Base-by-base conservation (phyloP, 306 rosid species). In the Vigna mungo region DNA sequence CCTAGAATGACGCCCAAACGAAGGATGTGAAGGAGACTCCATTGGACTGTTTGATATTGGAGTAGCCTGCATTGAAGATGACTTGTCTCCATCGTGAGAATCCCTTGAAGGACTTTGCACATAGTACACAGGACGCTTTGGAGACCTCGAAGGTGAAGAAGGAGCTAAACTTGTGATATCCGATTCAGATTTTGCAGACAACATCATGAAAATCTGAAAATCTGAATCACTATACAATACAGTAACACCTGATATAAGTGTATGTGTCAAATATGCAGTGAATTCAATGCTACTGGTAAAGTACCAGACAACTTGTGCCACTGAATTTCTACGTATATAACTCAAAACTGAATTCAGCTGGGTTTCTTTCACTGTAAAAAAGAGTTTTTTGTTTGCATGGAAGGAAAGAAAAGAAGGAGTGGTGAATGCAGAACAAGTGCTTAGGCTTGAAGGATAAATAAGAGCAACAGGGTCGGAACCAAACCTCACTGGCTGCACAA, bases 11-110 rank as follows among this genome's bases (percentile, higher is more conserved):
- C 96, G 91, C 18, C 97, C 99, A 20, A 88, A 90, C 0, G 99
- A 92, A 11, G 98, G 95, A 84, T 92, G 99, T 1, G 99, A 92
- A 6, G 99, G 99, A 0, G 99, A 95, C 82, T 95, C 99, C 88
- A 84, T 86, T 0, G 99, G 98, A 81, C 97, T 95, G 58, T 95
- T 92, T 65, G 95, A 95, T 69, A 90, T 84, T 23, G 97, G 97
- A 71, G 98, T 95, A 2, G 95, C 93, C 7, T 92, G 96, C 93
- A 92, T 82, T 47, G 97, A 88, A 3, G 93, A 88, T 23, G 96
- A 95, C 90, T 91, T 95, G 80, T 95, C 97, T 2, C 96, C 99
- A 86, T 95, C 99, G 6, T 90, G 92, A 2, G 99, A 95, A 63
- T 91, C 96, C 81, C 97, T 87, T 11, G 97, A 92, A 59, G 99